These are phyloP conservation scores for Coemansia sp. DNA, from an alignment of 192 early-diverging fungal genomes.

Conservation along the genomic window DNA sequence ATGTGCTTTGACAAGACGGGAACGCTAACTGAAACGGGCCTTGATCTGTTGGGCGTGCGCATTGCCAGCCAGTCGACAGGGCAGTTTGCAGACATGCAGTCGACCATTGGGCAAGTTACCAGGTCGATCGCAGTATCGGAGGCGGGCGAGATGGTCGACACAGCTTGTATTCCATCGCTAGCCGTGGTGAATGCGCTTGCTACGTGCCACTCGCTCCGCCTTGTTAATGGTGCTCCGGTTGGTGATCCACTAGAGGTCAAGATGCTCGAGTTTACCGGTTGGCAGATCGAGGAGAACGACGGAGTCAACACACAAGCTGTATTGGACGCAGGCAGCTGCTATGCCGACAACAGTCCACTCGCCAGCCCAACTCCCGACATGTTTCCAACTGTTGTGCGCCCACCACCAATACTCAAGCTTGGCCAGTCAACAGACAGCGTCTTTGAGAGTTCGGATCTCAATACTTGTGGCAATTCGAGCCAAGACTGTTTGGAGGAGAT, in stretches of 20 bases:
- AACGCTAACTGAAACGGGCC: slow-evolving; percentile 90
- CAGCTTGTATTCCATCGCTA: background rate
- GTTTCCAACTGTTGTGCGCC: slow-evolving; percentile 4
- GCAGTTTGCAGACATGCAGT: slow-evolving; percentile 41
- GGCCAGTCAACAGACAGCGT: background rate
- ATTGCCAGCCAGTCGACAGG: slow-evolving; percentile 32
- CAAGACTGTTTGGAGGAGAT: slow-evolving; percentile 22
- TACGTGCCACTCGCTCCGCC: slow-evolving; percentile 80
- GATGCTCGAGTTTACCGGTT: slow-evolving; percentile 95
- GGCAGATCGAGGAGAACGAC: slow-evolving; percentile 85
- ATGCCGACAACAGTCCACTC: background rate
- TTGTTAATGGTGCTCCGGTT: slow-evolving; percentile 76
- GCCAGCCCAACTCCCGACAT: slow-evolving; percentile 25
- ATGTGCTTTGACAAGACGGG: slow-evolving; percentile 99
- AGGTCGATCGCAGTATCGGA: background rate
- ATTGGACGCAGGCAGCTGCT: background rate
- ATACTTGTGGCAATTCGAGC: background rate
- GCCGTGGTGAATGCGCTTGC: slow-evolving; percentile 61
- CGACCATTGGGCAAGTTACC: slow-evolving; percentile 1
- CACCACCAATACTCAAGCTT: background rate
- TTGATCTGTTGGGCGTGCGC: slow-evolving; percentile 87
- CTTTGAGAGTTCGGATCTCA: background rate
- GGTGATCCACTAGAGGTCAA: slow-evolving; percentile 95
- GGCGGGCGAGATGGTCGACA: background rate
- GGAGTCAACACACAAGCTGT: background rate